Conservation (phyloP, 169 alveolate genomes). For the Cryptosporidium muris region DNA sequence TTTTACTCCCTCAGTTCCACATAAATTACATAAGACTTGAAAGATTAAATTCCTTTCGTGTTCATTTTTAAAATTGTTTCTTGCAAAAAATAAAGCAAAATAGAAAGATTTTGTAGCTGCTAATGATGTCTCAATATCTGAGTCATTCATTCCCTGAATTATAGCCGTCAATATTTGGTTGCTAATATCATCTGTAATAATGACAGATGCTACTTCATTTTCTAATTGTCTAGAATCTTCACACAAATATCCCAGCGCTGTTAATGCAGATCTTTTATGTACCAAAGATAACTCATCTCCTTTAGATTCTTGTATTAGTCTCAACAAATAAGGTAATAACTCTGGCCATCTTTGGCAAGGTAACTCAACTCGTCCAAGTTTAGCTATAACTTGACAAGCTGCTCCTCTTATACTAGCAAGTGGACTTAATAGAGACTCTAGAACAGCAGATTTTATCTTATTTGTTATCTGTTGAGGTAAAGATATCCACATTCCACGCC, state of each 20-base stretch:
- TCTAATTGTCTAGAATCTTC: slow-evolving; percentile 81
- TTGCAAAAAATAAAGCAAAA: slow-evolving; percentile 75
- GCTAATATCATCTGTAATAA: slow-evolving; percentile 72
- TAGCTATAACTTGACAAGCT: slow-evolving; percentile 85
- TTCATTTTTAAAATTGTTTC: slow-evolving; percentile 58
- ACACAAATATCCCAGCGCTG: slow-evolving; percentile 82
- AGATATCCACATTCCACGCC: slow-evolving; percentile 79
- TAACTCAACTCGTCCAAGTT: slow-evolving; percentile 84
- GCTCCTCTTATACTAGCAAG: slow-evolving; percentile 79
- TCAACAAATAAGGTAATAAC: slow-evolving; percentile 78
- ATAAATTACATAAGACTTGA: slow-evolving; percentile 73
- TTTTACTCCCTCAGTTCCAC: slow-evolving; percentile 80
- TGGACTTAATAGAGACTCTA: slow-evolving; percentile 76
- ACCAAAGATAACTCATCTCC: slow-evolving; percentile 80
- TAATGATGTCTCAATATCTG: slow-evolving; percentile 74
- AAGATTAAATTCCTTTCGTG: slow-evolving; percentile 52
- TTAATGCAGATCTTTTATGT: slow-evolving; percentile 79
- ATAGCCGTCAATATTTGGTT: slow-evolving; percentile 78
- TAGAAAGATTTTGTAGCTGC: slow-evolving; percentile 79
- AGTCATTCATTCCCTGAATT: slow-evolving; percentile 75
- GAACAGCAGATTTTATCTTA: slow-evolving; percentile 77
- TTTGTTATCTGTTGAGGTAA: slow-evolving; percentile 77
- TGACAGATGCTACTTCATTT: slow-evolving; percentile 76
- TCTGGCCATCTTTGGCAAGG: slow-evolving; percentile 86
- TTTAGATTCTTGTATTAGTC: slow-evolving; percentile 73